Conservation (phyloP, 805 yeast genomes). For the Lachancea nothofagi region DNA sequence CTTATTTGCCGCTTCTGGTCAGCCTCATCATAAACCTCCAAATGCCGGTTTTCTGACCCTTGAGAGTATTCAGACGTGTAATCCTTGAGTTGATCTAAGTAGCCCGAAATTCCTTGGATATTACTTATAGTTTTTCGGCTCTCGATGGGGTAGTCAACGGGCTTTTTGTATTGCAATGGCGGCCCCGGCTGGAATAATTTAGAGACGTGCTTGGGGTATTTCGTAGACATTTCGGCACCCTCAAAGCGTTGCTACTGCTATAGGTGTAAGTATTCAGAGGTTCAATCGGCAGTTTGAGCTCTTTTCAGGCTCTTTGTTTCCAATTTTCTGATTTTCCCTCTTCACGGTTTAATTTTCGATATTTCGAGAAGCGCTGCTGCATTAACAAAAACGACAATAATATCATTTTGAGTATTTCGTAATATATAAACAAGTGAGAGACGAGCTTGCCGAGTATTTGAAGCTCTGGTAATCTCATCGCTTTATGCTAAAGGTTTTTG, state of each 20-base stretch:
- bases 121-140: conserved; percentile 40
- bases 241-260: no score
- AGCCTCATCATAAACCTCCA: conserved; percentile 29
- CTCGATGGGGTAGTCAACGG: conserved; percentile 46
- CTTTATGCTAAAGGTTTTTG: neutral
- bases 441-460: conserved; percentile 1
- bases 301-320: neutral
- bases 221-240: neutral
- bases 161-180: conserved; percentile 46
- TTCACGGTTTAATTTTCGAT: no score
- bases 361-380: no score
- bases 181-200: conserved; percentile 46
- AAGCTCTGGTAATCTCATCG: no score
- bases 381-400: no score
- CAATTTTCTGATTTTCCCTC: neutral
- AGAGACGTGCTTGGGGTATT: conserved; percentile 3
- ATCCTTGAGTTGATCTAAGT: conserved; percentile 17
- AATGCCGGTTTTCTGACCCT: conserved; percentile 21
- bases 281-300: neutral
- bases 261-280: neutral
- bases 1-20: conserved; percentile 13
- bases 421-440: conserved; percentile 5
- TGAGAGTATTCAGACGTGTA: conserved; percentile 31
- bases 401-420: neutral
- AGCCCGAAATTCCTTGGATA: conserved; percentile 43